These are phyloP conservation scores for Colletotrichum falcatum DNA, from an alignment of 2,329 filamentous ascomycete genomes.

Conservation along the genomic window DNA sequence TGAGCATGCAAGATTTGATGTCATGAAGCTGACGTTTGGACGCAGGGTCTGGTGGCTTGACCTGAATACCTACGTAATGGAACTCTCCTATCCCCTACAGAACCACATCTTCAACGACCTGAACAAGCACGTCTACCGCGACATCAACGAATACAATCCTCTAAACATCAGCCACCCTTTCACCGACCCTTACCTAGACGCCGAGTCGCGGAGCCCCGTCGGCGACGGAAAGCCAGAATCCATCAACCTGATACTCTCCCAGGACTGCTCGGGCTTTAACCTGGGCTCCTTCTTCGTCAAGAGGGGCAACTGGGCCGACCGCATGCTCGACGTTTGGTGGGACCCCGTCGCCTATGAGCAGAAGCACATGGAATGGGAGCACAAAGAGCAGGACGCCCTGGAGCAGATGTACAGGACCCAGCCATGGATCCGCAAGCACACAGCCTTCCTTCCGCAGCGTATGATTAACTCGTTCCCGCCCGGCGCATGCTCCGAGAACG, in stretches of 20 bases:
- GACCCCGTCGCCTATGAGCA: constrained; percentile 98
- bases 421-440: constrained; percentile 90
- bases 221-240: constrained; percentile 84
- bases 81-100: constrained; percentile 90
- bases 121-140: constrained; percentile 81
- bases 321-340: constrained; percentile 97
- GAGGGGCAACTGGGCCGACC: constrained; percentile 89
- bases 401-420: constrained; percentile 93
- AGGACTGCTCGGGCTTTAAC: constrained; percentile 97
- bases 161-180: constrained; percentile 92
- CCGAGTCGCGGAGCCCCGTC: constrained; percentile 74
- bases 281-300: constrained; percentile 94
- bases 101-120: constrained; percentile 89
- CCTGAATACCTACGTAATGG: constrained; percentile 98
- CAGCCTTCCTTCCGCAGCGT: constrained; percentile 90
- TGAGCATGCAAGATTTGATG: background rate
- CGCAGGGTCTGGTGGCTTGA: constrained; percentile 99
- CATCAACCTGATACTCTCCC: constrained; percentile 88
- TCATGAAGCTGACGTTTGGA: background rate
- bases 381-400: constrained; percentile 97
- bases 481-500: constrained; percentile 85
- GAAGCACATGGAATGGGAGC: constrained; percentile 98
- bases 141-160: constrained; percentile 97
- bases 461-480: constrained; percentile 94
- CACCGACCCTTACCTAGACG: constrained; percentile 79